Evolutionary conservation across 257 asterid genomes (phyloP), one percentile per base, ranked within the genome.

Genomic region (Datura wrightii): DNA sequence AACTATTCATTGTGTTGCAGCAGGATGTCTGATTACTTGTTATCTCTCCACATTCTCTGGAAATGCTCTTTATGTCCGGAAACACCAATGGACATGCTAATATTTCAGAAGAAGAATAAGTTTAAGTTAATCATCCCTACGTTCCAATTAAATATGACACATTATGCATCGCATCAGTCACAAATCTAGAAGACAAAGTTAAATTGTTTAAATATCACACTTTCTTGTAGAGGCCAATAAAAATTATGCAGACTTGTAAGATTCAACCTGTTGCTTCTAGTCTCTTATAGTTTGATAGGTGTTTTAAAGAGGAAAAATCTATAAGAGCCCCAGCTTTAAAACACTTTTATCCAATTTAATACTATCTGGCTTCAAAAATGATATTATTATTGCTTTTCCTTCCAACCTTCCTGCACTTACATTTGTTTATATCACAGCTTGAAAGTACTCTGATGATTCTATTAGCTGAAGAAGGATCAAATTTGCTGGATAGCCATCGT

Each of bases 61-160:
- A 76, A 5, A 87, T 83, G 58, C 50, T 53, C 56, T 36, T 62
- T n/a, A 79, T 59, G 19, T 85, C 84, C 44, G 88, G 89, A 85
- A 89, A 80, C 62, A 70, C 84, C 85, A 87, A 84, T 4, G 90
- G 91, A 81, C 91, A 89, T 31, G 62, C 91, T 89, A 31, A 31
- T 14, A 50, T 5, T 31, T 52, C 63, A 78, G 48, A 78, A 78
- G 3, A 78, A 52, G 42, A 52, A 78, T 13, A 18, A 15, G 3
- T 2, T 62, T 50, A 7, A 0, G 24, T 78, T 52, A 50, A 46
- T 24, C 62, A 48, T 74, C 44, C 16, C n/a, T 36, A 14, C 6
- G 15, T 76, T 31, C 24, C 39, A 76, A 50, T 50, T 50, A 48
- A 48, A 76, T 15, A 76, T 8, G 0, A 6, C 81, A 31, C 44